Evolutionary conservation across 2,329 filamentous ascomycete species (phyloP).

Genomic region (Aspergillus cejpii): DNA sequence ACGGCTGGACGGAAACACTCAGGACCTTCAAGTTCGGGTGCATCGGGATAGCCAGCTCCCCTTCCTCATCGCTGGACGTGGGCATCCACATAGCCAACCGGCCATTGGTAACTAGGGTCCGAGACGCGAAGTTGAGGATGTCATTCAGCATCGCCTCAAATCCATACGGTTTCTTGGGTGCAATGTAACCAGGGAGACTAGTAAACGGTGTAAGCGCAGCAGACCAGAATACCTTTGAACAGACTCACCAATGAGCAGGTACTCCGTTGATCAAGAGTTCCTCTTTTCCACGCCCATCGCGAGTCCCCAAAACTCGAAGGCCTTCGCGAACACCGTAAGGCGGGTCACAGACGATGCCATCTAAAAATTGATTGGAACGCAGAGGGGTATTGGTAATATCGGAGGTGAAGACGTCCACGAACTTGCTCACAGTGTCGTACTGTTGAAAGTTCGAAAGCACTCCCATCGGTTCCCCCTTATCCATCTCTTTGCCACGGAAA

Average conservation of each 20-base stretch:
- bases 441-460: constrained; percentile 72
- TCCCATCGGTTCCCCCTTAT: constrained; percentile 39
- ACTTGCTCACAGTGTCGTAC: constrained; percentile 60
- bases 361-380: constrained; percentile 56
- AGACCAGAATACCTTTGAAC: not conserved
- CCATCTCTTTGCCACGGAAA: constrained; percentile 60
- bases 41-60: constrained; percentile 67
- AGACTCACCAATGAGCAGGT: constrained; percentile 58
- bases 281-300: constrained; percentile 51
- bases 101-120: constrained; percentile 69
- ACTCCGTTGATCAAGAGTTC: constrained; percentile 62
- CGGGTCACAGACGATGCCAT: constrained; percentile 91
- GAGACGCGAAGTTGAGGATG: constrained; percentile 73
- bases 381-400: constrained; percentile 86
- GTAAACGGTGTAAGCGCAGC: constrained; percentile 3
- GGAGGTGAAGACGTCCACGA: constrained; percentile 74
- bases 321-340: constrained; percentile 94
- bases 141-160: constrained; percentile 87
- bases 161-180: constrained; percentile 86
- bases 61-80: constrained; percentile 70
- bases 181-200: constrained; percentile 62
- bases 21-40: constrained; percentile 70
- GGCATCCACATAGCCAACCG: constrained; percentile 96
- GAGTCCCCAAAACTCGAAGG: constrained; percentile 73
- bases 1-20: constrained; percentile 72